Evolutionary conservation across 768 basidiomycete genomes (phyloP).

Genomic region (Lyophyllum shimeji): DNA sequence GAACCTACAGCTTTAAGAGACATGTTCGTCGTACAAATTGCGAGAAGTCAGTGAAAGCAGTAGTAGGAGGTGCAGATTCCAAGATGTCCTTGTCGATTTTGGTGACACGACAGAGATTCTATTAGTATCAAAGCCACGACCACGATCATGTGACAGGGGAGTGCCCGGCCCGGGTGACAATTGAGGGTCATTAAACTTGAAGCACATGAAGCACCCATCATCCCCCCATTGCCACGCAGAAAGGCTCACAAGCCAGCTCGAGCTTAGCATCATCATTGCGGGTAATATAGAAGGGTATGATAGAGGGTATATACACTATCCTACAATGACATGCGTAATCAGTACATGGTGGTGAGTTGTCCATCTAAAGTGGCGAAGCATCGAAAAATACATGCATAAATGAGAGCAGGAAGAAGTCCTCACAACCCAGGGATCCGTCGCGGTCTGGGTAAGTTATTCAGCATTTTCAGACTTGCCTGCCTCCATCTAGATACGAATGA

Average conservation of each 20-base stretch:
- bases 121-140: not conserved
- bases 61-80: not conserved
- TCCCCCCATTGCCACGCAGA: too few species aligned
- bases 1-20: constrained; percentile 72
- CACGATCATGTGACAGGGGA: constrained; percentile 2
- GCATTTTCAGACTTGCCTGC: constrained; percentile 27
- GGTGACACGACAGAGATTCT: constrained; percentile 5
- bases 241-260: too few species aligned
- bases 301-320: not conserved
- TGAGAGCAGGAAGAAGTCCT: not conserved
- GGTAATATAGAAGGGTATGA: not conserved
- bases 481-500: constrained; percentile 24
- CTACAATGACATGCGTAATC: not conserved
- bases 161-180: too few species aligned
- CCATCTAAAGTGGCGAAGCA: not conserved
- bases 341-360: not conserved
- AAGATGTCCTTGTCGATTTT: not conserved
- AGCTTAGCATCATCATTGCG: too few species aligned
- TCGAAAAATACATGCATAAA: not conserved
- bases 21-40: constrained; percentile 39
- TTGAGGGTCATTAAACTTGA: too few species aligned
- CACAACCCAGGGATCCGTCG: not conserved
- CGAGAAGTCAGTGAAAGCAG: not conserved
- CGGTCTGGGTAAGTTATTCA: constrained; percentile 14
- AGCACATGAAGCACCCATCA: too few species aligned